phyloP scores from a whole-genome alignment of 2,329 filamentous ascomycete genomes.

The Chrysoporthe austroafricana region DNA sequence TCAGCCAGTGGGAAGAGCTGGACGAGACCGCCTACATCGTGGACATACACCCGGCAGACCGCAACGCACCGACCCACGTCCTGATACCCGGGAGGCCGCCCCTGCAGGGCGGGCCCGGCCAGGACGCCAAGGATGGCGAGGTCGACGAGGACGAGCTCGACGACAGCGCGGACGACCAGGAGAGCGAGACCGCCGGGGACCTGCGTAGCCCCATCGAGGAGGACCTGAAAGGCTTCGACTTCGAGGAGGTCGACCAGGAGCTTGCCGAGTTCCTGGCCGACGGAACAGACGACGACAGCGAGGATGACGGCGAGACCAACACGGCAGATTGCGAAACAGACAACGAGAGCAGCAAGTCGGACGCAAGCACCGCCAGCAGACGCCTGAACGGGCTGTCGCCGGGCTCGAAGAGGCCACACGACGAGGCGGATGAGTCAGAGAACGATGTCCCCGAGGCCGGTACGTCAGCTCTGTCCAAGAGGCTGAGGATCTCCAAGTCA shows the following conservation, averaged over 20 bases:
- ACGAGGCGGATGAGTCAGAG: conserved; percentile 30
- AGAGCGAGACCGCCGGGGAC: conserved; percentile 6
- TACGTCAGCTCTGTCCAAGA: conserved; percentile 49
- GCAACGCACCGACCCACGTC: conserved; percentile 35
- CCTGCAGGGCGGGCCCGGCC: conserved; percentile 40
- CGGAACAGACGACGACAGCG: conserved; percentile 38
- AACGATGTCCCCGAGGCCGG: conserved; percentile 33
- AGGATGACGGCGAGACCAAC: conserved; percentile 30
- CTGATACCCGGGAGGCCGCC: conserved; percentile 13
- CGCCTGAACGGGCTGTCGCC: conserved; percentile 24
- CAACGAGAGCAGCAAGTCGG: conserved; percentile 25
- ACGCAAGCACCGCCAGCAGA: conserved; percentile 16
- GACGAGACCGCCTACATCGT: conserved; percentile 81
- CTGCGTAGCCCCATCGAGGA: conserved; percentile 60
- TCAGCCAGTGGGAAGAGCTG: conserved; percentile 80
- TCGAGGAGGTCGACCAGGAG: conserved; percentile 70
- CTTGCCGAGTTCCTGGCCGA: conserved; percentile 72
- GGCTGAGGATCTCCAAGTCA: conserved; percentile 52
- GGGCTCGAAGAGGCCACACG: conserved; percentile 37
- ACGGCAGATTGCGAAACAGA: conserved; percentile 23
- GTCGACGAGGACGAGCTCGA: conserved; percentile 51
- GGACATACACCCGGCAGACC: conserved; percentile 72
- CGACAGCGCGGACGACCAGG: conserved; percentile 43
- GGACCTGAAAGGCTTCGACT: conserved; percentile 62
- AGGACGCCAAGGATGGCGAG: conserved; percentile 40